Evolutionary conservation across 345 rosid genomes (phyloP), one percentile per base, ranked within the genome.

Genomic region (Pistacia atlantica): DNA sequence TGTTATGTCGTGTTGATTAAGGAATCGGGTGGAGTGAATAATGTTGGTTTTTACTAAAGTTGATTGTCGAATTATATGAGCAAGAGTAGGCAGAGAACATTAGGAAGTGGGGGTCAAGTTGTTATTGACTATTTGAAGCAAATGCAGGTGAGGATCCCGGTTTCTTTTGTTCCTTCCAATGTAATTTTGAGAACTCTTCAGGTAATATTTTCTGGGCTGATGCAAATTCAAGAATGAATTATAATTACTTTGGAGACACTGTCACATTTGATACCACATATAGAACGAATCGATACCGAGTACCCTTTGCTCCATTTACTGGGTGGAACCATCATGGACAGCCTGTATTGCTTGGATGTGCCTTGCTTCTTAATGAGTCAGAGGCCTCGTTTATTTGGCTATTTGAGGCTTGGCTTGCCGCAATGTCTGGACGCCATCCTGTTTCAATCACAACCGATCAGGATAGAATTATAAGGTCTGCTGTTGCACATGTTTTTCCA

Each of bases 51-150:
- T 87, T 73, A 87, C 86, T 48, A 81, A 83, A 74, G 86, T 84
- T 69, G 88, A 87, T 81, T 87, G 90, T 74, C 86, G 77, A 87
- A 87, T 75, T 87, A 87, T 69, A 86, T 86, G 89, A 80, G 83
- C 31, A 63, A 77, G 68, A 82, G 78, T 73, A 78, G 89, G 72
- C 87, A 82, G 79, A 78, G 85, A 64, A 84, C 83, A 11, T 77
- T 86, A n/a, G 89, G 83, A 17, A 67, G 61, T 55, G 87, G 83
- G 4, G 83, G 78, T 59, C 80, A 82, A 63, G 62, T 75, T 69
- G 80, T 86, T 54, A 73, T 81, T 16, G 86, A 86, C 69, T 82
- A 84, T 75, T 76, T 84, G 80, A 80, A 74, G 56, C 73, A 74
- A 78, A 80, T 82, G 87, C 84, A 84, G 59, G 75, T 3, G 83